Evolutionary conservation across 2,329 filamentous ascomycete species (phyloP).

Genomic region (Orbilia oligospora): DNA sequence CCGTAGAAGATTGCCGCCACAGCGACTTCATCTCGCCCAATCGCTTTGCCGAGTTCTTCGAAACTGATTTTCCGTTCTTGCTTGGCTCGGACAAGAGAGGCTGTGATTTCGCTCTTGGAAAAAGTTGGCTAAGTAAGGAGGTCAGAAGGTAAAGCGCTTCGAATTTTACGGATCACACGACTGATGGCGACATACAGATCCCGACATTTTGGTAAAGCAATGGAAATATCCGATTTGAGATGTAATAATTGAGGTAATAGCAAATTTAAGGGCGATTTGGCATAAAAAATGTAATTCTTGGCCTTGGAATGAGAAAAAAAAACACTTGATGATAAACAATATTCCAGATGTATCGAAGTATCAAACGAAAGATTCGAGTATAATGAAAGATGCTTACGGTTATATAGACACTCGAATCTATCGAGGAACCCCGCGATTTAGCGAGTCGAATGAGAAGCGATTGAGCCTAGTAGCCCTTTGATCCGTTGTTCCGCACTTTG

Average conservation of each 20-base stretch:
- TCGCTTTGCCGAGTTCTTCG: conserved; percentile 61
- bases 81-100: conserved; percentile 63
- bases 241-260: conserved; percentile 9
- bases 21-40: conserved; percentile 64
- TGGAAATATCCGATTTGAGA: conserved; percentile 5
- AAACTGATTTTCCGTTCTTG: conserved; percentile 61
- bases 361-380: background rate
- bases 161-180: conserved; percentile 7
- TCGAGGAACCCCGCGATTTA: conserved; percentile 18
- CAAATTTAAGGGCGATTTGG: background rate
- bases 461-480: conserved; percentile 11
- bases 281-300: background rate
- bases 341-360: background rate
- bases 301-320: background rate
- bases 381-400: background rate
- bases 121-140: conserved; percentile 17
- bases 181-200: conserved; percentile 21
- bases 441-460: conserved; percentile 11
- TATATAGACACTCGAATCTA: conserved; percentile 6
- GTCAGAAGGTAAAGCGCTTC: background rate
- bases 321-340: background rate
- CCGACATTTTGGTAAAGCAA: conserved; percentile 5
- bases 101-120: conserved; percentile 40
- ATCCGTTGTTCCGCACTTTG: conserved; percentile 25
- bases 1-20: conserved; percentile 64